Evolutionary conservation across 495 filamentous ascomycete genomes (phyloP), one percentile per base, ranked within the genome.

Genomic region (Acidomyces sp.): DNA sequence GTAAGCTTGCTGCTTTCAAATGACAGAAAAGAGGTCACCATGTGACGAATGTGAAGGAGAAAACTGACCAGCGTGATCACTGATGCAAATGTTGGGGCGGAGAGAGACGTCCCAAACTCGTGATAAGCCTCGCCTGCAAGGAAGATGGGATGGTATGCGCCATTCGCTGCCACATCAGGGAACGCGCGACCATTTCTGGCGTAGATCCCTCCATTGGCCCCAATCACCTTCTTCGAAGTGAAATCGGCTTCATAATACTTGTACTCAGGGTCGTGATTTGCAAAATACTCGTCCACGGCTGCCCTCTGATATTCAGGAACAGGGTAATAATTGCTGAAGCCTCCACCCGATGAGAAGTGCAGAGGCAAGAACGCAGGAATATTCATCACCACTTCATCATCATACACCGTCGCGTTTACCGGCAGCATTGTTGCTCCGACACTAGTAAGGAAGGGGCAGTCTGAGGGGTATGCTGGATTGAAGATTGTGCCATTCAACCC

Each of bases 221-320:
- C 31, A 18, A 34, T 34, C 7, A 4, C 27, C 36, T 54, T 46
- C 0, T 54, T 52, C 3, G 81, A 69, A 1, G 65, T 67, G 1
- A 16, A 21, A 19, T 40, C 31, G 19, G 37, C 37, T 12, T 29
- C 22, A 49, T 22, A 9, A 62, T 28, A 52, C 82, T 77, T 49
- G 72, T 82, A 6, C 43, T 39, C 0, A 76, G 74, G 10, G 65
- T 56, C 19, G 59, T 49, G 56, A 75, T 40, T 40, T 6, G 19
- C 82, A 53, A 79, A 62, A 49, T 81, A 79, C 43, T 68, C 75
- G 57, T 80, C 80, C 6, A 75, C 75, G 21, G 76, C 75, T 16
- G 74, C 74, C 3, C 16, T 45, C n/a, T 45, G 23, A 20, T 44
- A 46, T 7, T n/a, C n/a, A 4, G 41, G 34, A 6, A 19, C 37